These are phyloP conservation scores for Krasilnikovozyma curviuscula DNA, from an alignment of 768 basidiomycete species.

Conservation along the genomic window DNA sequence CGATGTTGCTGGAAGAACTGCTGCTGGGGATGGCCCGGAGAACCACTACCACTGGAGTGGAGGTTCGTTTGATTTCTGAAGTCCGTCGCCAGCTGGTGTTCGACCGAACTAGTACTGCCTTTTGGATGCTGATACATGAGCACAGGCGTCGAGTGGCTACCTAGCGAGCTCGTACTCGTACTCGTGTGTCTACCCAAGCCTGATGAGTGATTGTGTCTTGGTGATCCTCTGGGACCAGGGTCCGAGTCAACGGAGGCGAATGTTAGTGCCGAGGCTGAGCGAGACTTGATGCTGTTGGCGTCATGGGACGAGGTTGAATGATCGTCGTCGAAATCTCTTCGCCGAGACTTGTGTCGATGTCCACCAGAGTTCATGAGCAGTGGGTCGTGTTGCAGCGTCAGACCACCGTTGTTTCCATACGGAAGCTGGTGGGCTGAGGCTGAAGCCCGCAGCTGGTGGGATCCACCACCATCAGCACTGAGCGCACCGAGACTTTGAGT, in stretches of 20 bases:
- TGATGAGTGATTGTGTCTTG: conserved; percentile 14
- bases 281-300: conserved; percentile 16
- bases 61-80: conserved; percentile 22
- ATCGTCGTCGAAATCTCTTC: conserved; percentile 25
- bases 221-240: conserved; percentile 21
- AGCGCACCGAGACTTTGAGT: too few species aligned
- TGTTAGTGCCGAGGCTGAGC: conserved; percentile 20
- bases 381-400: conserved; percentile 6
- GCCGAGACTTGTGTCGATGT: conserved; percentile 24
- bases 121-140: conserved; percentile 17
- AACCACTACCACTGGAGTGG: conserved; percentile 10
- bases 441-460: background rate
- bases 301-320: conserved; percentile 24
- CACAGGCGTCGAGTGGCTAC: conserved; percentile 9
- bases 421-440: conserved; percentile 2
- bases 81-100: conserved; percentile 25
- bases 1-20: conserved; percentile 9
- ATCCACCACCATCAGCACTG: too few species aligned
- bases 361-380: conserved; percentile 5
- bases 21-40: background rate
- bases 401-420: conserved; percentile 7
- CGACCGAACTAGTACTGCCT: conserved; percentile 21
- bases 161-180: conserved; percentile 10
- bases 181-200: background rate
- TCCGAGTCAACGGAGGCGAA: conserved; percentile 24